A percentile compares a stretch with the other conserved stretches of the same genome.
These are phyloP conservation scores for Intubia oerlemansii DNA, from an alignment of 2,329 filamentous ascomycete genomes.

Conservation along the genomic window DNA sequence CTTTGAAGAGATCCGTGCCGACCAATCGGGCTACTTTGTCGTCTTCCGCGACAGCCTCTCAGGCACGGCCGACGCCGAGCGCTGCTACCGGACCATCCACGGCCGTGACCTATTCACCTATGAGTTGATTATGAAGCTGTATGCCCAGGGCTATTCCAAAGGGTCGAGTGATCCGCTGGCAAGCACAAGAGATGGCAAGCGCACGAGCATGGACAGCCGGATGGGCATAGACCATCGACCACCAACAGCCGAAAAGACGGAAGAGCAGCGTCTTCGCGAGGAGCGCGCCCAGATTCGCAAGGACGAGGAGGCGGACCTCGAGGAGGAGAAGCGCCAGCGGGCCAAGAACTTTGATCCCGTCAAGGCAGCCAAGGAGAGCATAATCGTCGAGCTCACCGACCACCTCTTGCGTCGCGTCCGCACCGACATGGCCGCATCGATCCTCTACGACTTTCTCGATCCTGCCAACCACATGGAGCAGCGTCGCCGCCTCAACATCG, in stretches of 20 bases:
- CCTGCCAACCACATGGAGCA: conserved; percentile 64
- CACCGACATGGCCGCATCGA: conserved; percentile 63
- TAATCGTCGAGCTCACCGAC: conserved; percentile 63
- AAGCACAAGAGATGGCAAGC: neutral
- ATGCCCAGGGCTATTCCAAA: conserved; percentile 15
- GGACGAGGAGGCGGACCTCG: conserved; percentile 63
- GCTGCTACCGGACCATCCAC: conserved; percentile 61
- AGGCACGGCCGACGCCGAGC: conserved; percentile 61
- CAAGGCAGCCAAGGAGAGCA: conserved; percentile 55
- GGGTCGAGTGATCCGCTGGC: neutral
- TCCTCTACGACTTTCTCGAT: conserved; percentile 62
- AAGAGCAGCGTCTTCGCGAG: conserved; percentile 25
- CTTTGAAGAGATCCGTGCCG: conserved; percentile 64
- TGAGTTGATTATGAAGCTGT: conserved; percentile 72
- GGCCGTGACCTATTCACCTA: conserved; percentile 81
- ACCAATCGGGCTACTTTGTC: conserved; percentile 76
- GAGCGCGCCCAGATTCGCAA: conserved; percentile 42
- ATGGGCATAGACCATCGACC: neutral
- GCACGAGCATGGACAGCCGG: neutral
- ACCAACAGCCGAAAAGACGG: conserved; percentile 16
- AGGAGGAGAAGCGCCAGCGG: conserved; percentile 75
- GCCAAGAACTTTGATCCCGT: conserved; percentile 85
- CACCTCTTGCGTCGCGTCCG: conserved; percentile 81
- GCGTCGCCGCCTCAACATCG: conserved; percentile 56
- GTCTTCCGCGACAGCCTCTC: conserved; percentile 62